Evolutionary conservation across 805 yeast genomes (phyloP).

Genomic region (Wickerhamia fluorescens): DNA sequence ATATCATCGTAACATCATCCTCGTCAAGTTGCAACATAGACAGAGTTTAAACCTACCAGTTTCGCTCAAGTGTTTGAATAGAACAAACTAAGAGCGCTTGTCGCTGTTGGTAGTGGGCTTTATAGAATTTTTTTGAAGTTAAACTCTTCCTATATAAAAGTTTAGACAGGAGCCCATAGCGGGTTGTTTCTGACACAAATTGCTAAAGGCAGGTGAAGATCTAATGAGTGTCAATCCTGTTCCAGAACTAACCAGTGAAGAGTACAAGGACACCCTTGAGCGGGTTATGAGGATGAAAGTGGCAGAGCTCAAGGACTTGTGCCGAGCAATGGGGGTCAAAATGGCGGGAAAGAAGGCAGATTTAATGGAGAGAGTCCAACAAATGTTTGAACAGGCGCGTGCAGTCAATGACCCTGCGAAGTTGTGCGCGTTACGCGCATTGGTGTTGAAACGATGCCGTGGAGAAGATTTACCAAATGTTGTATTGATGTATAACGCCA

Average conservation of each 20-base stretch:
- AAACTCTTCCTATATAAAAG: no score
- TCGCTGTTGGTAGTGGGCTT: no score
- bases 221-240: no score
- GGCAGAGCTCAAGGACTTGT: slow-evolving; percentile 45
- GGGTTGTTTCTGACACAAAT: no score
- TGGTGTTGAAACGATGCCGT: slow-evolving; percentile 32
- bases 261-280: slow-evolving; percentile 18
- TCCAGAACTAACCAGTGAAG: slow-evolving; percentile 5
- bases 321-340: slow-evolving; percentile 43
- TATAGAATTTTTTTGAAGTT: no score
- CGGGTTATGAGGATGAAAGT: slow-evolving; percentile 37
- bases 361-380: slow-evolving; percentile 46
- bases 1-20: no score
- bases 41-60: no score
- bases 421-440: slow-evolving; percentile 37
- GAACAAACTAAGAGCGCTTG: no score
- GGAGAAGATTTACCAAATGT: slow-evolving; percentile 35
- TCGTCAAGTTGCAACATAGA: no score
- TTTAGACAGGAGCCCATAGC: no score
- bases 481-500: slow-evolving; percentile 17
- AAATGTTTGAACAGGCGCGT: slow-evolving; percentile 34
- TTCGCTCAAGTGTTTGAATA: no score
- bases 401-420: slow-evolving; percentile 34
- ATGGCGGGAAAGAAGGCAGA: slow-evolving; percentile 56
- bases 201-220: no score